A percentile compares a stretch with the other conserved stretches of the same genome.
phyloP scores from a whole-genome alignment of 495 filamentous ascomycete species.

The Xylaria cubensis region DNA sequence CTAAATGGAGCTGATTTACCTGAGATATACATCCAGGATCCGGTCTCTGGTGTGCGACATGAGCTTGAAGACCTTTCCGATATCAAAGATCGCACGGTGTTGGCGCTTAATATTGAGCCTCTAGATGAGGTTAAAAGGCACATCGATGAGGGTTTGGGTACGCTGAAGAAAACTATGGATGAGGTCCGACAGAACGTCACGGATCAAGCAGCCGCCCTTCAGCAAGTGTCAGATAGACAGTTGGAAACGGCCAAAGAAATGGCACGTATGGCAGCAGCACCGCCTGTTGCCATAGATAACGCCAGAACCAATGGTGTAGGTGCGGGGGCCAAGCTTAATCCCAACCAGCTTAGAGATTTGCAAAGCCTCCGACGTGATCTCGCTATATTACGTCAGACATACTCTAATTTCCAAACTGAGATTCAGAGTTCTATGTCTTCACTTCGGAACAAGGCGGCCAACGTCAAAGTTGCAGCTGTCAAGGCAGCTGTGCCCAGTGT shows the following conservation, averaged over 20 bases:
- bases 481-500: slow-evolving; percentile 68
- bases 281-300: slow-evolving; percentile 56
- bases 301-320: slow-evolving; percentile 38
- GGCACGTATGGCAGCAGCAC: slow-evolving; percentile 76
- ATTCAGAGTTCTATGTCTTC: slow-evolving; percentile 84
- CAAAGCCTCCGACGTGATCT: slow-evolving; percentile 87
- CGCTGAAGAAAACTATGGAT: slow-evolving; percentile 78
- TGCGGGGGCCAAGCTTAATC: slow-evolving; percentile 45
- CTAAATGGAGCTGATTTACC: slow-evolving; percentile 91
- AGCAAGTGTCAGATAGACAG: slow-evolving; percentile 89
- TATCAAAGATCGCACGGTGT: slow-evolving; percentile 91
- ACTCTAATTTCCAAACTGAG: slow-evolving; percentile 86
- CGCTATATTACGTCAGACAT: slow-evolving; percentile 91
- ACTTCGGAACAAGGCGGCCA: slow-evolving; percentile 77
- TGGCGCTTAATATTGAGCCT: slow-evolving; percentile 92
- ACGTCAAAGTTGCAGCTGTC: slow-evolving; percentile 77
- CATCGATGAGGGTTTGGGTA: slow-evolving; percentile 90
- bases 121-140: slow-evolving; percentile 96
- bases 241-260: slow-evolving; percentile 91
- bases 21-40: slow-evolving; percentile 97
- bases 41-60: slow-evolving; percentile 91
- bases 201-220: slow-evolving; percentile 78
- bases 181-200: slow-evolving; percentile 79
- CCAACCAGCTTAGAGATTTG: slow-evolving; percentile 71
- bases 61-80: slow-evolving; percentile 95